Evolutionary conservation across 495 filamentous ascomycete species (phyloP).

Genomic region (Xylaria curta): DNA sequence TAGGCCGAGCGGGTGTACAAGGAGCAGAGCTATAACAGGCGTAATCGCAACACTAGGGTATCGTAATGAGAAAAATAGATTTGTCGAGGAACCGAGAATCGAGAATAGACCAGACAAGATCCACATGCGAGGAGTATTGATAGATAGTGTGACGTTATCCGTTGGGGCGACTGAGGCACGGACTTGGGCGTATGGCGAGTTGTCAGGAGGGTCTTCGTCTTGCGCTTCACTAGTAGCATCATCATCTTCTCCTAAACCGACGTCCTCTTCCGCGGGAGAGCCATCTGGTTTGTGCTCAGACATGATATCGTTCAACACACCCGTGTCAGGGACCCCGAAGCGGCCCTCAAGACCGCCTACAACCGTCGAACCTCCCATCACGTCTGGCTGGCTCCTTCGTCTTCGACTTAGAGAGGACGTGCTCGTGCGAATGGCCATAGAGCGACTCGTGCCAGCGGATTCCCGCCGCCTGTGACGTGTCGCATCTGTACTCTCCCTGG

Average conservation of each 20-base stretch:
- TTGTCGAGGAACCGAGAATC: constrained; percentile 79
- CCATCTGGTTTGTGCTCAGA: constrained; percentile 36
- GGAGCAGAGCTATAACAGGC: constrained; percentile 79
- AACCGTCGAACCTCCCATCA: constrained; percentile 50
- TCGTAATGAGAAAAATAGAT: constrained; percentile 82
- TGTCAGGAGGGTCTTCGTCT: constrained; percentile 62
- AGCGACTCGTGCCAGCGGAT: constrained; percentile 29
- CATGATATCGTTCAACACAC: constrained; percentile 44
- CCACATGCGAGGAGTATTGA: constrained; percentile 92
- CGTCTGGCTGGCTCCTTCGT: constrained; percentile 43
- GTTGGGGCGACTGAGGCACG: constrained; percentile 76
- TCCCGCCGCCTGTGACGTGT: constrained; percentile 28
- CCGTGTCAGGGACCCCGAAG: constrained; percentile 50
- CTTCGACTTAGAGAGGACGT: constrained; percentile 35
- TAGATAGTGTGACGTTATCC: constrained; percentile 75
- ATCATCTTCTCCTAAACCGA: constrained; percentile 28
- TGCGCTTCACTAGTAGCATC: constrained; percentile 42
- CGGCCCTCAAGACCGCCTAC: constrained; percentile 53
- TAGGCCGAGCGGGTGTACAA: constrained; percentile 81
- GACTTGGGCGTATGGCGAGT: constrained; percentile 75
- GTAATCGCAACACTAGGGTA: constrained; percentile 88
- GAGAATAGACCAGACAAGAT: constrained; percentile 76
- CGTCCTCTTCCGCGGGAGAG: constrained; percentile 28
- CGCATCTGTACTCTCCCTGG: constrained; percentile 29
- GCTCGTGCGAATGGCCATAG: constrained; percentile 28